Base-by-base conservation (phyloP, 2,329 filamentous ascomycete genomes). In the Monosporascus sp. region DNA sequence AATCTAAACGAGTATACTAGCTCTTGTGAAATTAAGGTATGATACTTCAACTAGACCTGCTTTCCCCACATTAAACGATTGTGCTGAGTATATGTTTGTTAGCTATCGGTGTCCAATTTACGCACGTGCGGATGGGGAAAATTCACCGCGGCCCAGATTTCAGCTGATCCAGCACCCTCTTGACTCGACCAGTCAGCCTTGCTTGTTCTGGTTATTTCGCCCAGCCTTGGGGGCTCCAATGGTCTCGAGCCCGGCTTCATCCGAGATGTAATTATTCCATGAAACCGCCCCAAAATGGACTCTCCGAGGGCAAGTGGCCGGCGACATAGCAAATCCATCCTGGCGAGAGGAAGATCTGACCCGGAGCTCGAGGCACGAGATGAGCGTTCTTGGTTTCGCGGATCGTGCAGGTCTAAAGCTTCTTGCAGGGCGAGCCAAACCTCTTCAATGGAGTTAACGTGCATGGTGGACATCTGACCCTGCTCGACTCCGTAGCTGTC, bases 211-310 rank as follows among this genome's bases (percentile, higher is more conserved):
- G 20, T 3, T 3, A 22, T 22, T 22, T 22, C 20, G 20, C 20
- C 20, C 20, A 22, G 20, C 20, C 20, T 22, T 22, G 3, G 20
- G 20, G 3, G 20, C 20, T 22, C 20, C 20, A 22, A 22, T 80
- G 5, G 72, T 78, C 60, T 79, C 75, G 3, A 88, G 69, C 0
- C 85, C 84, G 57, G 85, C 75, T 68, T 89, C 86, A 55, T 89
- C 89, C 0, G 84, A 86, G 18, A 85, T 78, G 59, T 82, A 88
- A n/a, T n/a, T n/a, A n/a, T 0, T 86, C 86, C 60, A 89, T 76
- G 43, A 89, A 77, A 0, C 86, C 86, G 53, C 85, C 86, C 83
- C 84, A 88, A 61, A 89, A 89, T 0, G 85, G 80, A n/a, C 44
- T 47, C 24, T 47, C 18, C 14, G 22, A 26, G 44, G 44, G 44